Conservation (phyloP, 1,139 yeast species). For the Arxiozyma bovina region DNA sequence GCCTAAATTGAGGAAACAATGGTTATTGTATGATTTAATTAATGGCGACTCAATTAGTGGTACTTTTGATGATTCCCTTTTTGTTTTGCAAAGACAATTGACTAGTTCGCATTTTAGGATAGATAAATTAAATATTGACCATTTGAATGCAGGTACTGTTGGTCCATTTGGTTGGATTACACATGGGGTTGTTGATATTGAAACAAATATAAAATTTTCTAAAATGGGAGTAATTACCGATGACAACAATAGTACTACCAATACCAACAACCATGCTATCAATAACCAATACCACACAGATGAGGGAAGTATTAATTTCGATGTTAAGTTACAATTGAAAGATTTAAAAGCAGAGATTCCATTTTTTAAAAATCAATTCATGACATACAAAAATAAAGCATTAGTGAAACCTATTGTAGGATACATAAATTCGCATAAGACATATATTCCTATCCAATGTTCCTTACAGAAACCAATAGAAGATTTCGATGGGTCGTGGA, state of each 20-base stretch:
- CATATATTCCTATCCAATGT: constrained; percentile 82
- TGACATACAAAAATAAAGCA: constrained; percentile 85
- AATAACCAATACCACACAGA: not conserved
- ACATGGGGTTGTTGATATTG: constrained; percentile 84
- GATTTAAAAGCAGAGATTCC: constrained; percentile 88
- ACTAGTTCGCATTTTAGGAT: constrained; percentile 37
- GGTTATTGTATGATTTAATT: constrained; percentile 81
- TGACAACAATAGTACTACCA: too few species aligned
- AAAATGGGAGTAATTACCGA: too few species aligned
- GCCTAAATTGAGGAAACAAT: constrained; percentile 73
- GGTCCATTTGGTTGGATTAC: constrained; percentile 98
- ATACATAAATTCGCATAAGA: constrained; percentile 80
- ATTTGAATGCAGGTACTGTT: constrained; percentile 75
- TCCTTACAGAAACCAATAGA: constrained; percentile 67
- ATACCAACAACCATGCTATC: too few species aligned
- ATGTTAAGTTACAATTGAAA: constrained; percentile 6
- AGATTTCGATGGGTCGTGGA: constrained; percentile 96
- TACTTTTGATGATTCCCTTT: constrained; percentile 82
- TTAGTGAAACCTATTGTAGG: constrained; percentile 91
- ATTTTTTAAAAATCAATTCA: constrained; percentile 60
- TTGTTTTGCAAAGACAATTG: constrained; percentile 54
- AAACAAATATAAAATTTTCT: constrained; percentile 39
- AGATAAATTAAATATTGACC: constrained; percentile 79
- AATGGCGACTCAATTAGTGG: constrained; percentile 85
- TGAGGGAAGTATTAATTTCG: not conserved